Evolutionary conservation across 768 basidiomycete genomes (phyloP), one percentile per base, ranked within the genome.

Genomic region (Russula virescens): DNA sequence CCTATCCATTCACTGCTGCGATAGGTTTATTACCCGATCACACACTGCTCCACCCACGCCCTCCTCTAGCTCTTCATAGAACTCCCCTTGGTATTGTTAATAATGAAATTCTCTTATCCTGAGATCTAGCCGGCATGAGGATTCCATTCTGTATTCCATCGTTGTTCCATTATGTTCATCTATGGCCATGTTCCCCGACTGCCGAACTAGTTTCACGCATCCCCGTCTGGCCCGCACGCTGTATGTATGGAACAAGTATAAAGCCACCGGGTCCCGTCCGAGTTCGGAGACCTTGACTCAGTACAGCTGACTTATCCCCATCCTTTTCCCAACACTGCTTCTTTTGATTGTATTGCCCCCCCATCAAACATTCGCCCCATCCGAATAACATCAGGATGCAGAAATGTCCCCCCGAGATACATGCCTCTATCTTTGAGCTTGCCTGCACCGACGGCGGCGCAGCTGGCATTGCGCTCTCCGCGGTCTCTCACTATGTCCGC

Each of bases 401-500:
- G 49, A 60, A 59, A 40, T 75, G 74, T 55, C 81, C 81, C 18
- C 71, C 75, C 38, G 81, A 82, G 68, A 69, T 82, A 18, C 76
- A 77, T 57, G 73, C 76, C 4, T 75, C 77, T 61, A 80, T 82
- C 56, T 78, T 73, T 63, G 71, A 76, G 52, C 68, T 79, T 2
- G 76, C 76, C 7, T 80, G 79, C 64, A 62, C 70, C 11, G 77
- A 78, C 60, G 77, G 77, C 47, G 79, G 78, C 0, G 46, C 59
- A 18, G 73, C 78, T 0, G 74, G 76, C 47, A 73, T 71, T 42
- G 69, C 77, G 0, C 71, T 82, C 19, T 72, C 70, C 58, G 67
- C 70, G 9, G 76, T 79, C 4, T 81, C 80, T 0, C 73, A 62
- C 55, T 78, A 79, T 57, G 76, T 79, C 61, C 65, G 71, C 38